Base-by-base conservation (phyloP, 768 basidiomycete species). In the Panaeolus papilionaceus region DNA sequence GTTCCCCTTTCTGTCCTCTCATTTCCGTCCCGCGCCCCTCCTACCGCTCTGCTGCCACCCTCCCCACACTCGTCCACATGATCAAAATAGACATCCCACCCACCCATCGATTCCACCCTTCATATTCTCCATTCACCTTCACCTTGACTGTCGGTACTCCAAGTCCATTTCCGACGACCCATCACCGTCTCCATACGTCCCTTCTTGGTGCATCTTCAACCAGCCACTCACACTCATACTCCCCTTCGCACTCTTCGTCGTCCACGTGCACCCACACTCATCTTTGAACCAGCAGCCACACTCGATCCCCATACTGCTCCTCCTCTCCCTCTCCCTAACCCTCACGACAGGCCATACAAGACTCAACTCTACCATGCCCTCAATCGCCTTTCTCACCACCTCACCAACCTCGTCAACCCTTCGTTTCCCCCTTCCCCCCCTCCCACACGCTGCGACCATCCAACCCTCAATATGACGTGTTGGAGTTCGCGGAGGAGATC, bases 71-170 rank as follows among this genome's bases (percentile, higher is more conserved):
- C 12, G 12, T 37, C 28, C 54, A 37, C 54, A 37, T 58, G 28
- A 10, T 58, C 54, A 28, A 1, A 33, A 33, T 37, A 58, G 10
- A 28, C 28, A 11, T 58, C 54, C 54, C 54, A 58, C 28, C 54
- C 54, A 37, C 54, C 54, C 54, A 37, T 58, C 7, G 54, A 28
- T 18, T 58, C 54, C 33, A 58, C 54, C 11, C 28, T 58, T 28
- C 54, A 58, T 28, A 6, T 23, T 2, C 54, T 8, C 28, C 33
- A 11, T 28, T 23, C 20, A 3, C 33, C 33, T 18, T 18, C 40
- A 11, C 40, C 40, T 33, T 33, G n/a, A n/a, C n/a, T n/a, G n/a
- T n/a, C n/a, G n/a, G n/a, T n/a, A n/a, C n/a, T n/a, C n/a, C n/a
- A n/a, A n/a, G n/a, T n/a, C n/a, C n/a, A n/a, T n/a, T n/a, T n/a